Base-by-base conservation (phyloP, 2,329 filamentous ascomycete species). In the Hypoxylon sp. region DNA sequence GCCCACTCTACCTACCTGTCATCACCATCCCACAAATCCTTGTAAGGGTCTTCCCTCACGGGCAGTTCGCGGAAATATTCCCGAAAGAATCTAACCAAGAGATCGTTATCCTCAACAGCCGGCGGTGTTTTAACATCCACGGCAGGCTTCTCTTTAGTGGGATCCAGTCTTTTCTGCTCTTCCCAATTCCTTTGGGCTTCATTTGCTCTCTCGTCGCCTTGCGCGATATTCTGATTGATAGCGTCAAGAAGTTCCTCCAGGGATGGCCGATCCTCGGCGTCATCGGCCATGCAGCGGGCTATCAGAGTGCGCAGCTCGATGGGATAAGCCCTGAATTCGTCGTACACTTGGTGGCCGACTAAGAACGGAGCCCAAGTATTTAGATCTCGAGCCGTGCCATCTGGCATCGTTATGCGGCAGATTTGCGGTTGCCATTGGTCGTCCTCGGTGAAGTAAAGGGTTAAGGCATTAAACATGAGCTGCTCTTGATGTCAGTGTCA, bases 201-300 rank as follows among this genome's bases (percentile, higher is more conserved):
- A 2, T 14, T 19, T 25, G 60, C 67, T 5, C 4, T 34, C 30
- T n/a, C 28, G 32, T 70, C 64, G 9, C 49, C 64, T 5, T 30
- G 13, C 21, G 45, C 45, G 11, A 67, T 70, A 17, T 57, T 63
- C 11, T 17, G 2, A 36, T 57, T 43, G 45, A 65, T 60, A 10
- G 23, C 50, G 9, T 58, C 5, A 3, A 70, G n/a, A 14, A 70
- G 61, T 30, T 67, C 64, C 1, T 60, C 32, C 17, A 70, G 28
- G 0, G 49, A 41, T n/a, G 67, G 67, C n/a, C 67, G 57, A 4
- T 70, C 64, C 25, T 49, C 30, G 13, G 32, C 19, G 28, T 41
- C 5, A 21, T 70, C 60, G 1, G 67, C 67, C 67, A 70, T 70
- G 30, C 67, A 70, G 10, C 67, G 64, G 30, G 67, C 67, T 65